Evolutionary conservation across 1,284 basidiomycete genomes (phyloP).

Genomic region (Athelia psychrophila): DNA sequence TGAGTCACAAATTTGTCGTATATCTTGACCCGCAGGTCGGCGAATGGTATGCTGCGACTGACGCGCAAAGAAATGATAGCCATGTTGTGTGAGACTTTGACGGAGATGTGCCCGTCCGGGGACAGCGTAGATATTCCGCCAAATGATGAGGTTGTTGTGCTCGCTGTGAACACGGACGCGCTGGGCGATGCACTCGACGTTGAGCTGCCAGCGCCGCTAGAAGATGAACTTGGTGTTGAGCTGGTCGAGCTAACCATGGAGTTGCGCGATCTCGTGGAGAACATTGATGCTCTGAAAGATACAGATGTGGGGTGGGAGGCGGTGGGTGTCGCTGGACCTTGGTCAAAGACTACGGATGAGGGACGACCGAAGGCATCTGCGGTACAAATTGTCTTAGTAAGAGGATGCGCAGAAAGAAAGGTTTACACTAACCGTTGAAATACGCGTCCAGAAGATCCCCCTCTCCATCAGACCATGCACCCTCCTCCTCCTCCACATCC

Average conservation of each 20-base stretch:
- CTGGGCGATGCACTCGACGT: slow-evolving; percentile 17
- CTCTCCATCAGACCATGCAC: slow-evolving; percentile 39
- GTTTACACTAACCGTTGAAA: slow-evolving; percentile 37
- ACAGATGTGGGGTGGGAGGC: slow-evolving; percentile 5
- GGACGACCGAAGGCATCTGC: slow-evolving; percentile 38
- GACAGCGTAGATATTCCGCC: slow-evolving; percentile 16
- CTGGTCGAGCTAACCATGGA: slow-evolving; percentile 17
- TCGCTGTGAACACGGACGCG: slow-evolving; percentile 21
- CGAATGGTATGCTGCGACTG: slow-evolving; percentile 39
- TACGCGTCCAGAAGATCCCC: slow-evolving; percentile 47
- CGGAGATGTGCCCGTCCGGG: slow-evolving; percentile 34
- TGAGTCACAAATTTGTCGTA: slow-evolving; percentile 61
- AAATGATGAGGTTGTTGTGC: slow-evolving; percentile 17
- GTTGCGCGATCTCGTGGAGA: slow-evolving; percentile 7
- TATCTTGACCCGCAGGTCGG: slow-evolving; percentile 51
- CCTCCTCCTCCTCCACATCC: slow-evolving; percentile 19
- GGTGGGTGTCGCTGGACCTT: slow-evolving; percentile 27
- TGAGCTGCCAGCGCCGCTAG: slow-evolving; percentile 26
- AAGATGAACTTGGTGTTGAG: slow-evolving; percentile 9
- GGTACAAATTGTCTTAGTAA: slow-evolving; percentile 6
- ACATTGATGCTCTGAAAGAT: slow-evolving; percentile 2
- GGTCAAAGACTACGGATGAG: slow-evolving; percentile 23
- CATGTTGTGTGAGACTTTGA: slow-evolving; percentile 64
- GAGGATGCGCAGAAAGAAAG: not conserved
- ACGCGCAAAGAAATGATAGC: slow-evolving; percentile 61